Evolutionary conservation across 2,329 filamentous ascomycete genomes (phyloP), one percentile per base, ranked within the genome.

Genomic region (Pseudogymnoascus sp.): DNA sequence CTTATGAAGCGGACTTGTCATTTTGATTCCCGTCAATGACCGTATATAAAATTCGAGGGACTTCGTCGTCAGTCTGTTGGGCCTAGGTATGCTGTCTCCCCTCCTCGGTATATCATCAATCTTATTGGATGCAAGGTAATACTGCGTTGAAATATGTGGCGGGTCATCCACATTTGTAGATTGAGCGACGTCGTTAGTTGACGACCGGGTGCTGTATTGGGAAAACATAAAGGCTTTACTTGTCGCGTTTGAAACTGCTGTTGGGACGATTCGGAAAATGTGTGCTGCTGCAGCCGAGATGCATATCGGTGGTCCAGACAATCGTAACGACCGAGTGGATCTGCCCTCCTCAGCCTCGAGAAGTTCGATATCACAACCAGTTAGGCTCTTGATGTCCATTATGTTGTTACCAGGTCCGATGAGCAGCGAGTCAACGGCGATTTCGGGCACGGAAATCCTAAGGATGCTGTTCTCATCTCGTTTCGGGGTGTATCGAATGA

Each of bases 1-100:
- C 35, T 39, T 37, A 58, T 58, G 57, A 37, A 58, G 20, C 35
- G 33, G 57, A 58, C 37, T 58, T 30, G 57, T 58, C 57, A 58
- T 58, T 18, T 22, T 58, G 30, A 58, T 58, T 9, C 57, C 14
- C 20, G 57, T 58, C 30, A 58, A 58, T 37, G 57, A 58, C 6
- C 20, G 57, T 28, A 58, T 39, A 25, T 58, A 58, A 6, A 25
- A 25, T 37, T 58, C 35, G n/a, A 58, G 35, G 18, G 33, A 38
- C 22, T 20, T 39, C 38, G n/a, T 4, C 20, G 57, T 58, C 18
- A 37, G 37, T 38, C 18, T 38, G 9, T 16, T 37, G 20, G 57
- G 57, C 37, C 20, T 25, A 30, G 20, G 35, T 37, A 58, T 58
- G 18, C 35, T 39, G 37, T 58, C 57, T 37, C 33, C 57, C 20